Evolutionary conservation across 2,329 filamentous ascomycete species (phyloP).

Genomic region (Scedosporium apiospermum): DNA sequence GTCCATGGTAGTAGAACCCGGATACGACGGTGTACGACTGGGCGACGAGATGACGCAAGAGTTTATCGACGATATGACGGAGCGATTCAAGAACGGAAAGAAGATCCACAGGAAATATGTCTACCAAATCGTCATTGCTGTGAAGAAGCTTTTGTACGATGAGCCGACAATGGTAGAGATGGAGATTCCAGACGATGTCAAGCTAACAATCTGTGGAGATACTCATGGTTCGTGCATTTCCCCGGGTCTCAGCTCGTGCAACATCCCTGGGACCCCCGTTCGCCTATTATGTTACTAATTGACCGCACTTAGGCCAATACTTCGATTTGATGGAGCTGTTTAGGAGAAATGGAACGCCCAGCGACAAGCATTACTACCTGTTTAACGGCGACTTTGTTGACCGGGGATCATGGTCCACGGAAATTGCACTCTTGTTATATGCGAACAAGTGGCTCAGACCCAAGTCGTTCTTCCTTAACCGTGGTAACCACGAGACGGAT

Average conservation of each 20-base stretch:
- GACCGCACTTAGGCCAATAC: constrained; percentile 64
- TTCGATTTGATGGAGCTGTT: constrained; percentile 97
- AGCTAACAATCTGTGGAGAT: constrained; percentile 91
- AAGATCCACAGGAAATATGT: constrained; percentile 94
- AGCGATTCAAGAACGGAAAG: constrained; percentile 93
- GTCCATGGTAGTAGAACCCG: constrained; percentile 69
- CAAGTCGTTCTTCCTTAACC: constrained; percentile 83
- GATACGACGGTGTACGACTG: constrained; percentile 76
- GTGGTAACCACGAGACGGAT: constrained; percentile 97
- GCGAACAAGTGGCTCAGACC: constrained; percentile 95
- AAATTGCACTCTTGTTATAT: constrained; percentile 87
- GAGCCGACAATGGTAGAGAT: constrained; percentile 97
- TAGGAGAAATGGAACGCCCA: constrained; percentile 76
- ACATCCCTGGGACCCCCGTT: background rate
- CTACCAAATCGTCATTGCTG: constrained; percentile 87
- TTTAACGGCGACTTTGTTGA: constrained; percentile 99
- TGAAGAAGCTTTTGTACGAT: constrained; percentile 80
- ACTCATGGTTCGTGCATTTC: constrained; percentile 63
- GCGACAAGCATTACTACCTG: constrained; percentile 81
- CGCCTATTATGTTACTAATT: background rate
- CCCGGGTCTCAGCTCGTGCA: background rate
- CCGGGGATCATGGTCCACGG: constrained; percentile 94
- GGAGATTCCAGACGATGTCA: constrained; percentile 64
- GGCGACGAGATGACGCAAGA: constrained; percentile 85
- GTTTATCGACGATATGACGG: constrained; percentile 95